Percentiles rank a stretch among this genome's conserved stretches.
Evolutionary conservation across 129 eudicot species (phyloP).

Genomic region (Flaveria trinervia): DNA sequence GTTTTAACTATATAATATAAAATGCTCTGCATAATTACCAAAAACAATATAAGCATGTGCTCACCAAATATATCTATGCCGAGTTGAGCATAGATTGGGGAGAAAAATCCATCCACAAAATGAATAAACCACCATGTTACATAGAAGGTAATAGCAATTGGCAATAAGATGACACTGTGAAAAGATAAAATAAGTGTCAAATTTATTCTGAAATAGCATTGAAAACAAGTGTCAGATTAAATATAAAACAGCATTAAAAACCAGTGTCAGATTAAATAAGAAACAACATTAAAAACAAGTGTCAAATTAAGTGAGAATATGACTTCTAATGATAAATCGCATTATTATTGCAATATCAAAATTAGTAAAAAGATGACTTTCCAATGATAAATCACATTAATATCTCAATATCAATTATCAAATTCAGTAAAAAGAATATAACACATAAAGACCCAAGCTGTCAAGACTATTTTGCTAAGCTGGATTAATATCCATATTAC

Average conservation of each 20-base stretch:
- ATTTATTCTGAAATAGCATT: neutral
- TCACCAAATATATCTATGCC: conserved; percentile 82
- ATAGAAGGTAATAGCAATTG: conserved; percentile 81
- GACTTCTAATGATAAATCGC: neutral
- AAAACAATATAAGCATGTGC: conserved; percentile 13
- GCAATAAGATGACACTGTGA: conserved; percentile 79
- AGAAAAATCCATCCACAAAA: conserved; percentile 88
- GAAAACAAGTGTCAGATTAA: conserved; percentile 12
- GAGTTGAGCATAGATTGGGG: conserved; percentile 80
- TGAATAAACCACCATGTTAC: conserved; percentile 90
- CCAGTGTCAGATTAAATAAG: conserved; percentile 3
- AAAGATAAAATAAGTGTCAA: conserved; percentile 4
- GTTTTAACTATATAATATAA: too few species aligned
- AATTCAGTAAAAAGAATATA: neutral
- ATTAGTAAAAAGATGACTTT: neutral
- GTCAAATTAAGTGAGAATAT: neutral
- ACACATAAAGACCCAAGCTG: neutral
- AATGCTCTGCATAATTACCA: neutral
- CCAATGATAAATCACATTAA: too few species aligned
- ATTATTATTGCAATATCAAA: neutral
- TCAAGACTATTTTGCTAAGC: neutral
- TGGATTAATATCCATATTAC: neutral
- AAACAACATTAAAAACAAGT: neutral
- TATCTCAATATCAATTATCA: too few species aligned
- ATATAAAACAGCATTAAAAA: neutral